Evolutionary conservation across 352 stramenopile genomes (phyloP).

Genomic region (Globisporangium sylvaticum): DNA sequence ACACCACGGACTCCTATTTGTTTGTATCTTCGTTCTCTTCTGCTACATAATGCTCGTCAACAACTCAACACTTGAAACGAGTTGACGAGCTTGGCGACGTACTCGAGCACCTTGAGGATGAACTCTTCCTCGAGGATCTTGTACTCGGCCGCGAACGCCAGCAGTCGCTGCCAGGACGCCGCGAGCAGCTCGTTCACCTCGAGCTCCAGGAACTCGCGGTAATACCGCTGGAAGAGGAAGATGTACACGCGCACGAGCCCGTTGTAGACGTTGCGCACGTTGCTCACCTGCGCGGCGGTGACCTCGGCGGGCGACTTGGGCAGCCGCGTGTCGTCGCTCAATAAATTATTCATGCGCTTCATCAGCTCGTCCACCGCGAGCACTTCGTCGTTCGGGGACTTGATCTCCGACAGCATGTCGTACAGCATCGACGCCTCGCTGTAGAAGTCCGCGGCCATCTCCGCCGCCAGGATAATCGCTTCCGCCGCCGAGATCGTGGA

Average conservation of each 20-base stretch:
- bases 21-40: not conserved
- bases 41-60: conserved; percentile 1
- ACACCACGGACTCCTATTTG: not conserved
- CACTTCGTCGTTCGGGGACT: conserved; percentile 35
- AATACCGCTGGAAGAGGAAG: conserved; percentile 57
- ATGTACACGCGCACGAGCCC: conserved; percentile 65
- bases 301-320: conserved; percentile 10
- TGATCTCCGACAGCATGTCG: conserved; percentile 67
- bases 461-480: conserved; percentile 36
- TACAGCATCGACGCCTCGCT: conserved; percentile 62
- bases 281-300: conserved; percentile 21
- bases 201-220: conserved; percentile 48
- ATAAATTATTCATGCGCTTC: conserved; percentile 29
- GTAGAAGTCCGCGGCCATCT: conserved; percentile 64
- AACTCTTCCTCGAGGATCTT: conserved; percentile 53
- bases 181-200: conserved; percentile 53
- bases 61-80: conserved; percentile 18
- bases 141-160: conserved; percentile 63
- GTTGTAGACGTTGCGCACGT: conserved; percentile 52
- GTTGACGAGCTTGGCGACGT: conserved; percentile 42
- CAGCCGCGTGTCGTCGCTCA: conserved; percentile 18
- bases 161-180: conserved; percentile 54
- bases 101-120: conserved; percentile 50
- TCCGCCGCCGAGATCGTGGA: conserved; percentile 39
- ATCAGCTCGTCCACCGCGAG: conserved; percentile 59